Evolutionary conservation across 139 green algal genomes (phyloP).

Genomic region (Mesotaenium endlicherianum): DNA sequence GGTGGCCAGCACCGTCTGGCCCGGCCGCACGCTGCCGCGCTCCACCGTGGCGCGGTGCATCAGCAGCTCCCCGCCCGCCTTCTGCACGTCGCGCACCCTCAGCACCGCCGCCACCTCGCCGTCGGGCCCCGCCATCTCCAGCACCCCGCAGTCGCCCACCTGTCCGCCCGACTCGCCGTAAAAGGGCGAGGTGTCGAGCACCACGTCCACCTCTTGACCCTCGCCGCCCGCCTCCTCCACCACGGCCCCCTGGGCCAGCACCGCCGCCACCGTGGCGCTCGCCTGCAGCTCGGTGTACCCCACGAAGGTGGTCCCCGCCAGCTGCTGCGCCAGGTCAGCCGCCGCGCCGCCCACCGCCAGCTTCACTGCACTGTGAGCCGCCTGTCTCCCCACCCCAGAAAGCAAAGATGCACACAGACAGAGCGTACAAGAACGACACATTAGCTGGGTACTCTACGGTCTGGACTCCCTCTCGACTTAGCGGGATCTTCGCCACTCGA

Average conservation of each 20-base stretch:
- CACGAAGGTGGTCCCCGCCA: slow-evolving; percentile 64
- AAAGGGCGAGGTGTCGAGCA: slow-evolving; percentile 80
- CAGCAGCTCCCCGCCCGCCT: slow-evolving; percentile 71
- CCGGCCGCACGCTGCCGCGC: slow-evolving; percentile 7
- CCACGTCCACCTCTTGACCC: slow-evolving; percentile 60
- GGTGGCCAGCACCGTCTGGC: slow-evolving; percentile 49
- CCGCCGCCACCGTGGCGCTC: slow-evolving; percentile 55
- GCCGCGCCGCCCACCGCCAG: slow-evolving; percentile 60
- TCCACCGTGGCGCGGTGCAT: slow-evolving; percentile 68
- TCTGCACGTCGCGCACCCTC: slow-evolving; percentile 64
- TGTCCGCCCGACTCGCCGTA: slow-evolving; percentile 87
- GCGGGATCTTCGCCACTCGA: too few species aligned
- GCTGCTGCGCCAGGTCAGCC: slow-evolving; percentile 52
- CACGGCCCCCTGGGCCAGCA: slow-evolving; percentile 61
- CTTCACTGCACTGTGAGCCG: slow-evolving; percentile 66
- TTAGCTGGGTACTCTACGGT: too few species aligned
- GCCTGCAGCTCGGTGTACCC: slow-evolving; percentile 50
- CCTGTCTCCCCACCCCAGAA: too few species aligned
- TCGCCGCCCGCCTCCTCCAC: slow-evolving; percentile 49
- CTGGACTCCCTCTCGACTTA: too few species aligned
- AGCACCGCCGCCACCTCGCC: slow-evolving; percentile 1
- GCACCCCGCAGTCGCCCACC: slow-evolving; percentile 51
- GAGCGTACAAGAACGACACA: too few species aligned
- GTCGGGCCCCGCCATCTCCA: slow-evolving; percentile 45
- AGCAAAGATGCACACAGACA: too few species aligned